Evolutionary conservation across 2,329 filamentous ascomycete species (phyloP).

Genomic region (Aquanectria penicillioides): DNA sequence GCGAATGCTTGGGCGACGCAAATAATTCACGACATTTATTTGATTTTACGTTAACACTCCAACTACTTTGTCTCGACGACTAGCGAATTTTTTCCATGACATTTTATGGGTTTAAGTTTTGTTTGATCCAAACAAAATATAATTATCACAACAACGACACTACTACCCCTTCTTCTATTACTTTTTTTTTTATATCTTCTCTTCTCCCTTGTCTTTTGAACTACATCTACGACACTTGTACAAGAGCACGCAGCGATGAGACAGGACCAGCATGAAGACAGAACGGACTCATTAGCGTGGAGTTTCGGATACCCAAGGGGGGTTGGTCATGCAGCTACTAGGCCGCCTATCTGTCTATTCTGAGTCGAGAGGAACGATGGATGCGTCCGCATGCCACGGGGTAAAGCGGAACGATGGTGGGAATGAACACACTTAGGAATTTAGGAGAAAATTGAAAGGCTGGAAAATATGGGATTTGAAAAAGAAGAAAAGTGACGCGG

Average conservation of each 20-base stretch:
- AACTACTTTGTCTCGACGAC: conserved; percentile 21
- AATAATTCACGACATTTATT: conserved; percentile 24
- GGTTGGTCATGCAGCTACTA: conserved; percentile 1
- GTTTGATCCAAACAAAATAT: conserved; percentile 3
- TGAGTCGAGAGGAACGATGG: not conserved
- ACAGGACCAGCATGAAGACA: conserved; percentile 8
- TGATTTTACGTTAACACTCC: not conserved
- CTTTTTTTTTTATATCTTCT: conserved; percentile 1
- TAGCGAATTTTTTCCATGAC: conserved; percentile 12
- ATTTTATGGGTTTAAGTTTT: not conserved
- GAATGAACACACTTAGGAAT: not conserved
- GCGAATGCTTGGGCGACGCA: conserved; percentile 49
- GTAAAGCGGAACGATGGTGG: not conserved
- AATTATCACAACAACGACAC: conserved; percentile 2
- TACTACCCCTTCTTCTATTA: not conserved
- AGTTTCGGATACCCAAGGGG: conserved; percentile 2
- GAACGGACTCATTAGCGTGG: conserved; percentile 4
- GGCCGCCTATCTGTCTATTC: not conserved
- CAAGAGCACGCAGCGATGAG: conserved; percentile 13
- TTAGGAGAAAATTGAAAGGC: not conserved
- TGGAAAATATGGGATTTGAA: not conserved
- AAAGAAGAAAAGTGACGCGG: not conserved
- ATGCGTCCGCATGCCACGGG: not conserved
- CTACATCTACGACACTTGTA: conserved; percentile 32
- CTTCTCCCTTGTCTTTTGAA: conserved; percentile 29